Evolutionary conservation across 805 yeast species (phyloP), one percentile per base, ranked within the genome.

Genomic region (Myxozyma melibiosi): DNA sequence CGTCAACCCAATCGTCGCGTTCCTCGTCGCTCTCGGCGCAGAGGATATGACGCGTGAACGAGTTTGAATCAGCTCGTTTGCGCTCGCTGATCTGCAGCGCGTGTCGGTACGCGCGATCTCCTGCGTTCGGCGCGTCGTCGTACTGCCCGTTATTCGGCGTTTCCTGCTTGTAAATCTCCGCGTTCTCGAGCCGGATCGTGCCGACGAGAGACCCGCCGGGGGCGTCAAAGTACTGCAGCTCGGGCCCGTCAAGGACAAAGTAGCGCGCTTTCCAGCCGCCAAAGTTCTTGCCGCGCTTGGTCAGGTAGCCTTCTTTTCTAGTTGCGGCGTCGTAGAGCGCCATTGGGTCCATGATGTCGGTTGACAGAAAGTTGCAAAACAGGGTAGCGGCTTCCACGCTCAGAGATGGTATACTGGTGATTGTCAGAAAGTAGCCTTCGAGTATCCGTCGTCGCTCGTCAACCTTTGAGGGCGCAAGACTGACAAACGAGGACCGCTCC

Each of bases 21-120:
- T 90, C 96, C 27, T 76, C 79, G 43, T 86, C 86, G 7, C 86
- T 83, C 68, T 90, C 96, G 1, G 94, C 86, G 70, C 95, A 88
- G 51, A 90, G 79, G 49, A 81, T 78, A 66, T 85, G 88, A 62
- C 62, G 74, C 52, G 28, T 38, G 13, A 33, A 31, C n/a, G 50
- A 30, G 7, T 31, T 39, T 9, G 57, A 35, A 28, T 75, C 76
- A 35, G 70, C 62, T 58, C 76, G 76, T 58, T 75, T 74, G 33
- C 71, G 73, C 64, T 78, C 82, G 59, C 66, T 65, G 8, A 78
- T 65, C 31, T 83, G 75, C 63, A 85, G 81, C 0, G 87, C 87
- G 70, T 85, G 87, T 51, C 85, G 71, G 56, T 78, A 80, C 4
- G 70, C 56, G 13, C 66, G 56, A 35, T 71, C 71, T 7, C 47